Conservation (phyloP, 1,284 basidiomycete genomes). For the Ustilago sp. region DNA sequence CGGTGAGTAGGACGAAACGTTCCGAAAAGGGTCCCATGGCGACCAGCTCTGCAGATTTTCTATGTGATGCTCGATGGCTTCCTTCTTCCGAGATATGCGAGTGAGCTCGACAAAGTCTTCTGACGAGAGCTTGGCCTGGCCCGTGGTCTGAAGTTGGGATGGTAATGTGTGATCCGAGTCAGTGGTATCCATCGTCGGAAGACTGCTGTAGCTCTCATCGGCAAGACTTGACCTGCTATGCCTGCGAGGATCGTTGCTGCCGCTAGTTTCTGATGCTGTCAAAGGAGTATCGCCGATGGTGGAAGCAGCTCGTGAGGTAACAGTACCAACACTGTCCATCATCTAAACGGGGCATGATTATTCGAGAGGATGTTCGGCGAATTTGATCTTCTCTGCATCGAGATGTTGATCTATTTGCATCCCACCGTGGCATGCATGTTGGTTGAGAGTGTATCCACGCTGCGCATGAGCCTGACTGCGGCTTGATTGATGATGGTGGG, state of each 20-base stretch:
- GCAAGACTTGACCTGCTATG: background rate
- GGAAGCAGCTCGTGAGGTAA: background rate
- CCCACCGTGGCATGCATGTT: conserved; percentile 10
- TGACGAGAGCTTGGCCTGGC: conserved; percentile 30
- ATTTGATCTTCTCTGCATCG: background rate
- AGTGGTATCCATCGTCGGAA: background rate
- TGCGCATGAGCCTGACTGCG: background rate
- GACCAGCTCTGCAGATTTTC: conserved; percentile 28
- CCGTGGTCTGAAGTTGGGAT: background rate
- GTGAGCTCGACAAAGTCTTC: conserved; percentile 40
- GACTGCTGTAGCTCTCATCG: background rate
- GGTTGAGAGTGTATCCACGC: background rate
- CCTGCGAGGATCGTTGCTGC: background rate
- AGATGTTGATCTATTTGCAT: conserved; percentile 8
- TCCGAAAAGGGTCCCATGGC: conserved; percentile 27
- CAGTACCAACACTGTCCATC: conserved; percentile 4
- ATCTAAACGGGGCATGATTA: background rate
- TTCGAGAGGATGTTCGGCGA: background rate
- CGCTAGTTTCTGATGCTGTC: background rate
- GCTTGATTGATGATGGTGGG: conserved; percentile 5
- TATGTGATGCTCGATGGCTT: conserved; percentile 36
- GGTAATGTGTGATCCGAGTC: background rate
- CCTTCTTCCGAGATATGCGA: conserved; percentile 46
- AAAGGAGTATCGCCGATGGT: background rate
- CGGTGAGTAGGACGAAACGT: conserved; percentile 24